Conservation (phyloP, 768 basidiomycete species). For the Suillus decipiens region DNA sequence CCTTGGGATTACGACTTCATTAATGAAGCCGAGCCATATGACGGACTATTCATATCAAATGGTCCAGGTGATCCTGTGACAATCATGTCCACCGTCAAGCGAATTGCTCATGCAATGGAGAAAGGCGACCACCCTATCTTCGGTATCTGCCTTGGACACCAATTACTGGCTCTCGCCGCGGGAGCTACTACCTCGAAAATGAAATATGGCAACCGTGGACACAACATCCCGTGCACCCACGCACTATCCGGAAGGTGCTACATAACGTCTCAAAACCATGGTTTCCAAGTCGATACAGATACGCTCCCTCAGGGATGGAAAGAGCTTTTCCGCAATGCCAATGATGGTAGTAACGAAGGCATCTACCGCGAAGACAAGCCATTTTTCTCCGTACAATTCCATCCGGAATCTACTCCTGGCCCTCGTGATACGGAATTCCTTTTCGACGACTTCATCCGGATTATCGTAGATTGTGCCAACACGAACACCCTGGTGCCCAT, state of each 20-base stretch:
- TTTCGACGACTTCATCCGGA: slow-evolving; percentile 95
- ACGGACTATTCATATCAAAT: slow-evolving; percentile 96
- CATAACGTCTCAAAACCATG: slow-evolving; percentile 99
- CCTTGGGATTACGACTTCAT: slow-evolving; percentile 97
- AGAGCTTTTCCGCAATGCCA: slow-evolving; percentile 94
- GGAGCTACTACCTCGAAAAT: slow-evolving; percentile 96
- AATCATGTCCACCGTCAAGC: slow-evolving; percentile 68
- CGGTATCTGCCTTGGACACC: slow-evolving; percentile 98
- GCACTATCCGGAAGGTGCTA: slow-evolving; percentile 94
- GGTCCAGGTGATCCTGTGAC: slow-evolving; percentile 96
- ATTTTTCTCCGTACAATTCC: slow-evolving; percentile 99
- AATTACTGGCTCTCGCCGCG: slow-evolving; percentile 91
- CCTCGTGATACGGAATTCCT: slow-evolving; percentile 98
- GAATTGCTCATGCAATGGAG: slow-evolving; percentile 66
- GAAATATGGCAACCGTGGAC: slow-evolving; percentile 99
- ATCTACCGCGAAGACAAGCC: slow-evolving; percentile 92
- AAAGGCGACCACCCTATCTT: slow-evolving; percentile 86
- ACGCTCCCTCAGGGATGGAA: slow-evolving; percentile 87
- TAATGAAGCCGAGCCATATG: slow-evolving; percentile 76
- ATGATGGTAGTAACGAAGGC: slow-evolving; percentile 97
- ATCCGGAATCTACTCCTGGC: slow-evolving; percentile 95
- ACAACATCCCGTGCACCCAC: slow-evolving; percentile 98
- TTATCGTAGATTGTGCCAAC: slow-evolving; percentile 70
- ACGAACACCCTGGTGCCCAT: slow-evolving; percentile 59
- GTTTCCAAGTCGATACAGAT: slow-evolving; percentile 86